Evolutionary conservation across 805 yeast genomes (phyloP), one percentile per base, ranked within the genome.

Genomic region (Lipomyces spencermartinsiae): DNA sequence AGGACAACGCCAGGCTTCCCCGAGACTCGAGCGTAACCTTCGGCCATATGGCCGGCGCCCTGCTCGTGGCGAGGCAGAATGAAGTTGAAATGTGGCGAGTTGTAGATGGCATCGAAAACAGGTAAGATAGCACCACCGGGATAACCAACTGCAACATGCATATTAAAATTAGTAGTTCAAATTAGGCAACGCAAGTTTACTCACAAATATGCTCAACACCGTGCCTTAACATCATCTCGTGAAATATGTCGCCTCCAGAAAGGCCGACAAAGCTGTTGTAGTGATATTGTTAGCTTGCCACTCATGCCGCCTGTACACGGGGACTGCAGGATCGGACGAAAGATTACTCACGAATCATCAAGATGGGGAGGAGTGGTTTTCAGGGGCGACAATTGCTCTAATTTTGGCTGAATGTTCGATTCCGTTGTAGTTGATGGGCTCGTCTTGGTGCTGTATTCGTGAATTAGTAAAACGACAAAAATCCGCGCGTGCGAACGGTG

Each of bases 21-120:
- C 22, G 87, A 81, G 54, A 97, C 99, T 74, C 97, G 86, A 65
- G 99, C 98, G 74, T 95, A 95, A 68, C 99, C 99, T 82, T 95
- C 98, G 65, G 99, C 99, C 98, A 95, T 95, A 81, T 95, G 99
- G 63, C 99, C 99, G 19, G 98, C 99, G 79, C 99, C 99, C 82
- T 95, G 99, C 81, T 95, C 99, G 80, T 95, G 98, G 76, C 96
- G 87, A 60, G 99, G 99, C 72, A 95, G 83, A 65, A 95, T 91
- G 78, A 95, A 95, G 74, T 89, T 87, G 84, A 95, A 94, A 76
- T 90, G 87, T 66, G 89, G 88, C 25, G 97, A 91, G 82, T 94
- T 90, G 84, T 90, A 91, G 74, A 95, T 95, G 73, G 98, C 98
- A 78, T 95, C 99, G 78, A 90, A 95, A 33, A 95, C 99, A 14